These are phyloP conservation scores for Endogone sp. DNA, from an alignment of 192 early-diverging fungal genomes.

Conservation along the genomic window DNA sequence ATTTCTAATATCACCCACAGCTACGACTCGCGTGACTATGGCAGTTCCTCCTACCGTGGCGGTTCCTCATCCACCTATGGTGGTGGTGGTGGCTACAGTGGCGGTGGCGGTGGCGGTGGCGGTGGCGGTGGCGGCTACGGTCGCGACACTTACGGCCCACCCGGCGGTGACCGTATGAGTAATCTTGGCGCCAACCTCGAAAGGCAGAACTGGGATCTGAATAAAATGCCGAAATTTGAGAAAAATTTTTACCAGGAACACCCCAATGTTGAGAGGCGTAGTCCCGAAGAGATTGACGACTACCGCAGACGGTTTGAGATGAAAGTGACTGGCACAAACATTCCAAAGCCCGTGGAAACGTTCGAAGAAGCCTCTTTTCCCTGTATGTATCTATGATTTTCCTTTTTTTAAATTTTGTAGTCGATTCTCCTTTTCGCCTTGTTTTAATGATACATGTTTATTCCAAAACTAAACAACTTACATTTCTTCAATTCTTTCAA, in stretches of 20 bases:
- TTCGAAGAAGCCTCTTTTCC: conserved; percentile 95
- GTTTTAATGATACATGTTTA: background rate
- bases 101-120: conserved; percentile 27
- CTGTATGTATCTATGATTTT: conserved; percentile 24
- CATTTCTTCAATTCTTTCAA: background rate
- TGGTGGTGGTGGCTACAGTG: conserved; percentile 28
- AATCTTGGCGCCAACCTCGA: conserved; percentile 54
- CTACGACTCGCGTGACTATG: conserved; percentile 10
- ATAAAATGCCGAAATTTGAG: conserved; percentile 75
- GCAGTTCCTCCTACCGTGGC: background rate
- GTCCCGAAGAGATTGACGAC: conserved; percentile 68
- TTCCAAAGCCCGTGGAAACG: conserved; percentile 85
- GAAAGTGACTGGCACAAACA: conserved; percentile 73
- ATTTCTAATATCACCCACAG: conserved; percentile 1
- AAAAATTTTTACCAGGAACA: conserved; percentile 98
- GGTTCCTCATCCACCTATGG: conserved; percentile 29
- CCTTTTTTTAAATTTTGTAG: background rate
- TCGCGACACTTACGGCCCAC: conserved; percentile 11
- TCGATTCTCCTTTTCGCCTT: background rate
- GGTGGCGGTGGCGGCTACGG: conserved; percentile 21
- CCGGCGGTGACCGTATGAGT: conserved; percentile 44
- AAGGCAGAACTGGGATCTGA: conserved; percentile 64
- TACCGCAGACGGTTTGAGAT: conserved; percentile 80
- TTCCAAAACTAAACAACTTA: background rate
- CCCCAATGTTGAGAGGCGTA: conserved; percentile 60